Evolutionary conservation across 1,284 basidiomycete species (phyloP).

Genomic region (Sanguinoderma infundibulare): DNA sequence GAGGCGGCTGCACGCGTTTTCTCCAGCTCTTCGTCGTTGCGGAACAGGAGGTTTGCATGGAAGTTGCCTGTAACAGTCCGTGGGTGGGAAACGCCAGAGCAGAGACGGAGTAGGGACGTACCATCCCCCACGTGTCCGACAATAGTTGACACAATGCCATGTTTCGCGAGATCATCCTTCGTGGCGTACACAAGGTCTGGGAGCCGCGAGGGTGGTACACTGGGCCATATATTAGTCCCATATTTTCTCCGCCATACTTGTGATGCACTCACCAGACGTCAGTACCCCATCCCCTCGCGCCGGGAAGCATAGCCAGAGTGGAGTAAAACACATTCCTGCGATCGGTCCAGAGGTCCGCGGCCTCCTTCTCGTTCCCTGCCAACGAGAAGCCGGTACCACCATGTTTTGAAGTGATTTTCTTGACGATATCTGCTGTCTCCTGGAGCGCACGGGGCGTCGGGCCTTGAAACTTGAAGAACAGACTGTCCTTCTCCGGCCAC

Average conservation of each 20-base stretch:
- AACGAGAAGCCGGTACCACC: slow-evolving; percentile 75
- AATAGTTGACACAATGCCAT: slow-evolving; percentile 6
- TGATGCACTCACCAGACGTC: slow-evolving; percentile 75
- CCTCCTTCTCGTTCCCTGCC: slow-evolving; percentile 70
- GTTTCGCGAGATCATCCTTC: slow-evolving; percentile 4
- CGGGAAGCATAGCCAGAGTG: slow-evolving; percentile 68
- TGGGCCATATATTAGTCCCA: neutral
- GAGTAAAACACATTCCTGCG: slow-evolving; percentile 85
- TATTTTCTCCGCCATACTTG: neutral
- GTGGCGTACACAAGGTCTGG: slow-evolving; percentile 5
- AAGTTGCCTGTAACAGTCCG: slow-evolving; percentile 50
- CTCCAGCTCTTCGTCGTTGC: slow-evolving; percentile 60
- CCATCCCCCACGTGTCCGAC: slow-evolving; percentile 14
- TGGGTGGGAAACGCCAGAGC: neutral
- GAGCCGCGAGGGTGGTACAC: neutral
- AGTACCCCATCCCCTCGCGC: slow-evolving; percentile 75
- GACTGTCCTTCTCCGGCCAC: slow-evolving; percentile 73
- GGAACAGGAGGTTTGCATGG: slow-evolving; percentile 63
- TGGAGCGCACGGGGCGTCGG: slow-evolving; percentile 60
- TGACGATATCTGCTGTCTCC: slow-evolving; percentile 66
- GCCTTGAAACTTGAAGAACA: slow-evolving; percentile 92
- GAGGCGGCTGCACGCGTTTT: slow-evolving; percentile 58
- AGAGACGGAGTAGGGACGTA: neutral
- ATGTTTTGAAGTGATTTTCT: slow-evolving; percentile 62
- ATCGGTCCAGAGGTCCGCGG: slow-evolving; percentile 82